phyloP scores from a whole-genome alignment of 2,329 filamentous ascomycete genomes.

The Aspergillus transmontanensis region DNA sequence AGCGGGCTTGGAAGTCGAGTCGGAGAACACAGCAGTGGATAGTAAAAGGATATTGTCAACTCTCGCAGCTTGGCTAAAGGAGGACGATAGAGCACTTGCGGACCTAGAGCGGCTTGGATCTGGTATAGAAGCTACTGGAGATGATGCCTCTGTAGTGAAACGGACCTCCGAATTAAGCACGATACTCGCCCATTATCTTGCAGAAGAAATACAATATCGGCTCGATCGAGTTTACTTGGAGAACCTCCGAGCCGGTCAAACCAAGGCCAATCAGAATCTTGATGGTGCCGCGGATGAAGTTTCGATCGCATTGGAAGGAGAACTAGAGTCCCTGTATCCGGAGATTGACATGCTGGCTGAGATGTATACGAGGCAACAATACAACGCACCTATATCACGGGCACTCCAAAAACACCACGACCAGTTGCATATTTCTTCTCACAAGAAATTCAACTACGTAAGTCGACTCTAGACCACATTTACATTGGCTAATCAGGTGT shows the following conservation, averaged over 20 bases:
- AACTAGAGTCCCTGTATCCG: conserved; percentile 42
- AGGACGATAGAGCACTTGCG: conserved; percentile 38
- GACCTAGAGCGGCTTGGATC: conserved; percentile 33
- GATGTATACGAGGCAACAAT: conserved; percentile 47
- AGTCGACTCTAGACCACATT: conserved; percentile 8
- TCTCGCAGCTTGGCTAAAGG: conserved; percentile 37
- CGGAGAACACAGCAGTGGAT: conserved; percentile 33
- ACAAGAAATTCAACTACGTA: conserved; percentile 40
- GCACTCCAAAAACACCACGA: conserved; percentile 37
- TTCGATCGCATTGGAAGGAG: conserved; percentile 34
- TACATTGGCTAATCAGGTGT: conserved; percentile 14
- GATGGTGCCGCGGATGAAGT: conserved; percentile 17
- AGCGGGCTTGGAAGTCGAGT: conserved; percentile 30
- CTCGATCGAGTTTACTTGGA: conserved; percentile 46
- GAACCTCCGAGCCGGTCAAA: conserved; percentile 18
- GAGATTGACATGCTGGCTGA: conserved; percentile 44
- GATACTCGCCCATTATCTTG: conserved; percentile 34
- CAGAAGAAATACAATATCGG: conserved; percentile 42
- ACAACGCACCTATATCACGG: conserved; percentile 42
- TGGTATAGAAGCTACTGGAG: conserved; percentile 29
- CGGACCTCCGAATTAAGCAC: conserved; percentile 31
- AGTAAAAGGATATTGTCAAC: conserved; percentile 37
- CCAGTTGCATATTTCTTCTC: conserved; percentile 31
- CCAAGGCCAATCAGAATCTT: background rate
- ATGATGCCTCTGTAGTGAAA: conserved; percentile 32